Percentiles rank a stretch among this genome's conserved stretches.
Conservation (phyloP, 495 filamentous ascomycete species). For the Podospora conica region DNA sequence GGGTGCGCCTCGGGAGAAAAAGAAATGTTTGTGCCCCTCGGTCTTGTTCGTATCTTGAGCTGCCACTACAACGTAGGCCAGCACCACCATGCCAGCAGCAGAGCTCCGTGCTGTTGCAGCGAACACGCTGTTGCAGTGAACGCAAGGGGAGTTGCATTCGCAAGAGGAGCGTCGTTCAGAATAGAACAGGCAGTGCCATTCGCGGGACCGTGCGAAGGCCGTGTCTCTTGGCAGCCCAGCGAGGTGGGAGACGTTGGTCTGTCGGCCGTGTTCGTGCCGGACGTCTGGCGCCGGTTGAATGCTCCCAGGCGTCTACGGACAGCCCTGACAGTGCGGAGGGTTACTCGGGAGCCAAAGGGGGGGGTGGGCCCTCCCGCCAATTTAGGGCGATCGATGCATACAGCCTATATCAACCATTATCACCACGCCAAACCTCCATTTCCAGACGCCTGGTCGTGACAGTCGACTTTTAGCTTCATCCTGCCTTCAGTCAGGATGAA, state of each 20-base stretch:
- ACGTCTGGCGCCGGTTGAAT: not conserved
- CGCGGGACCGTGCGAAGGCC: no score
- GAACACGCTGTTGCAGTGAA: no score
- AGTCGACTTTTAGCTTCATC: not conserved
- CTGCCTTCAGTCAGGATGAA: slow-evolving; percentile 9
- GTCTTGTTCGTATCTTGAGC: no score
- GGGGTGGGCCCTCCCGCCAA: not conserved
- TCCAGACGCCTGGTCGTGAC: not conserved
- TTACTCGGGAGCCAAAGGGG: not conserved
- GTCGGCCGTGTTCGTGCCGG: not conserved
- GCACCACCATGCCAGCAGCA: no score
- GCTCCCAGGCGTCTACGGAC: not conserved
- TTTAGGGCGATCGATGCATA: not conserved
- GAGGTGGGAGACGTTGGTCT: not conserved
- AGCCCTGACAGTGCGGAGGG: not conserved
- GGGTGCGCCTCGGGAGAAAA: no score
- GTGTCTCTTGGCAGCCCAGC: not conserved
- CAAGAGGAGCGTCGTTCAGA: no score
- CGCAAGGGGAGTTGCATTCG: no score
- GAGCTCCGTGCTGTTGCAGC: no score
- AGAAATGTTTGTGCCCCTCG: no score
- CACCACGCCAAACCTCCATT: not conserved
- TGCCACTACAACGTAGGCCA: no score
- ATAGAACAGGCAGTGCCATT: not conserved
- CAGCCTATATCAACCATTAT: not conserved